Base-by-base conservation (phyloP, 2,329 filamentous ascomycete species). In the Penicillium paneum region DNA sequence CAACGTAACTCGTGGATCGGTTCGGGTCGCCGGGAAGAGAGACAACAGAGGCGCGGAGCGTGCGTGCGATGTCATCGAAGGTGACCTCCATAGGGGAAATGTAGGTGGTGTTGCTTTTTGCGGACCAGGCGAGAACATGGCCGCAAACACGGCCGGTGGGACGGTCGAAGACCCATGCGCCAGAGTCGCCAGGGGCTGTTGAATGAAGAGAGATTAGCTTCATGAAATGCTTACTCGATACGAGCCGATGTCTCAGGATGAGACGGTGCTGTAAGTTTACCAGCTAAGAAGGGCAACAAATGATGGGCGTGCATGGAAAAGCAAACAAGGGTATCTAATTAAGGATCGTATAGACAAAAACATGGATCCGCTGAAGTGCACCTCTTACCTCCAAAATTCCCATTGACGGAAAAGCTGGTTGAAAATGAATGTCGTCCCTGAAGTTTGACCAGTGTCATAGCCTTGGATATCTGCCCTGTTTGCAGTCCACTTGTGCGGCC, bases 71-170 rank as follows among this genome's bases (percentile, higher is more conserved):
- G 67, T 97, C 93, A 28, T 88, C 83, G 11, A 97, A 79, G 12
- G 96, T 76, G 2, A 97, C 82, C 54, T 97, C 90, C 93, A 97
- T 97, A 0, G 93, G 93, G 57, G 91, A 94, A 57, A 97, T 94
- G 71, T 96, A 97, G 0, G 91, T 91, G 5, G 91, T 86, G 39
- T 84, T 84, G 67, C 89, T 93, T 57, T 86, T 84, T 59, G 86
- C 83, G 63, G 88, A 93, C 86, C 89, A 96, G 0, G 93, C 93
- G 12, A 97, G 80, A 0, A 97, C 90, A 65, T 97, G 93, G 0
- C 93, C 93, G 63, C 90, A 94, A 3, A 97, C 84, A 35, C 86
- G 83, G 1, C 91, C 91, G n/a, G 86, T 80, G 6, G 82, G 81
- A 54, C 89, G 87, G 63, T 93, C 89, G 15, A 97, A 85, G 4